Conservation (phyloP, 371 early-diverging fungal genomes). For the Rhizopus stolonifer region DNA sequence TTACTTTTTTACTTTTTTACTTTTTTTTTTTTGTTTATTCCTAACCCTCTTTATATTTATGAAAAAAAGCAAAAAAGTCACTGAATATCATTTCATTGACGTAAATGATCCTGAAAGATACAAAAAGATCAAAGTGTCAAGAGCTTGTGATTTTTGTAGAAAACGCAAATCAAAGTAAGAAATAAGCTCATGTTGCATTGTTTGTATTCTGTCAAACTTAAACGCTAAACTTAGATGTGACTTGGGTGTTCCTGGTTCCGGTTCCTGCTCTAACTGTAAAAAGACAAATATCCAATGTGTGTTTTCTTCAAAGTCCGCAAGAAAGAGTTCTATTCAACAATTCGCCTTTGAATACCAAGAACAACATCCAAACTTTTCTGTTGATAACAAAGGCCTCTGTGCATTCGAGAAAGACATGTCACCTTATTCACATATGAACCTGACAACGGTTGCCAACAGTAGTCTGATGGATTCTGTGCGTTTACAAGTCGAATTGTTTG, state of each 20-base stretch:
- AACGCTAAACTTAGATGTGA: slow-evolving; percentile 29
- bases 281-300: slow-evolving; percentile 19
- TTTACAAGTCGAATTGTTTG: slow-evolving; percentile 46
- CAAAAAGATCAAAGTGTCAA: slow-evolving; percentile 36
- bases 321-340: background rate
- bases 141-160: slow-evolving; percentile 45
- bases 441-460: slow-evolving; percentile 11
- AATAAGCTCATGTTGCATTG: background rate
- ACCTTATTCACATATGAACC: background rate
- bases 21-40: background rate
- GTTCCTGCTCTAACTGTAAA: slow-evolving; percentile 39
- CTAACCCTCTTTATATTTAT: background rate
- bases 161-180: slow-evolving; percentile 47
- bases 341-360: slow-evolving; percentile 2
- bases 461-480: slow-evolving; percentile 15
- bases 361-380: slow-evolving; percentile 15
- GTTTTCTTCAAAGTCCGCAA: slow-evolving; percentile 12
- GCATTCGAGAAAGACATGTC: slow-evolving; percentile 16
- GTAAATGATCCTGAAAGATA: slow-evolving; percentile 43
- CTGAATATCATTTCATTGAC: slow-evolving; percentile 40
- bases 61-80: slow-evolving; percentile 18
- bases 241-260: slow-evolving; percentile 34
- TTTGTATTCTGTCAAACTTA: background rate
- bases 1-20: background rate
- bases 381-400: slow-evolving; percentile 18